Base-by-base conservation (phyloP, 2,329 filamentous ascomycete species). In the Ascosphaera apis region DNA sequence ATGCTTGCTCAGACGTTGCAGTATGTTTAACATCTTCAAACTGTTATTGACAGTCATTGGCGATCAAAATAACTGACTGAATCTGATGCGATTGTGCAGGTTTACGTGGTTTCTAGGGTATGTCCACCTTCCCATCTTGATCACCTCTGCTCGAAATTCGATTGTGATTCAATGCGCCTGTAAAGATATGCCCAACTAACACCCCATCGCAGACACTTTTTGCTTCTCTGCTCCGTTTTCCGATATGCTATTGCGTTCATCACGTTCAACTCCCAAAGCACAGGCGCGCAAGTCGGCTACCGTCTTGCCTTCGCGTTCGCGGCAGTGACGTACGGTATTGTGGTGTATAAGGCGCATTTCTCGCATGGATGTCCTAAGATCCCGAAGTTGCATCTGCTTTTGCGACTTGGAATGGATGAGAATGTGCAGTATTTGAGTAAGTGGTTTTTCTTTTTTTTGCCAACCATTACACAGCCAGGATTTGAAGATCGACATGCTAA, bases 371-470 rank as follows among this genome's bases (percentile, higher is more conserved):
- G 81, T 67, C 66, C 73, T 35, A 75, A 43, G 72, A 64, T 41
- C 72, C 63, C 53, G 56, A 72, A 48, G 70, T 66, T 52, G 53
- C 60, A 58, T 70, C 77, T 39, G 56, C 6, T 67, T 34, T 37
- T 86, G 40, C 68, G 73, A 41, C 62, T 92, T 44, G 63, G 76
- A 38, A 65, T 72, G 9, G 88, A 98, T 54, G 88, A 98, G 67
- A 98, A 98, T 57, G 81, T 98, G 36, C 88, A 95, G 60, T 98
- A 98, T 55, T 68, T 98, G 41, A 65, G 88, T 95, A 68, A 54
- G 82, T 54, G 25, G 2, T 16, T 15, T 16, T 8, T 27, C 12
- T 35, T 7, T 8, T 21, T 13, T 6, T 4, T 16, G 3, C 16
- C 21, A 25, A 25, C 21, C 21, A 11, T 11, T 25, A 11, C 21